phyloP scores from a whole-genome alignment of 2,329 filamentous ascomycete genomes.

The Sporothrix brasiliensis region DNA sequence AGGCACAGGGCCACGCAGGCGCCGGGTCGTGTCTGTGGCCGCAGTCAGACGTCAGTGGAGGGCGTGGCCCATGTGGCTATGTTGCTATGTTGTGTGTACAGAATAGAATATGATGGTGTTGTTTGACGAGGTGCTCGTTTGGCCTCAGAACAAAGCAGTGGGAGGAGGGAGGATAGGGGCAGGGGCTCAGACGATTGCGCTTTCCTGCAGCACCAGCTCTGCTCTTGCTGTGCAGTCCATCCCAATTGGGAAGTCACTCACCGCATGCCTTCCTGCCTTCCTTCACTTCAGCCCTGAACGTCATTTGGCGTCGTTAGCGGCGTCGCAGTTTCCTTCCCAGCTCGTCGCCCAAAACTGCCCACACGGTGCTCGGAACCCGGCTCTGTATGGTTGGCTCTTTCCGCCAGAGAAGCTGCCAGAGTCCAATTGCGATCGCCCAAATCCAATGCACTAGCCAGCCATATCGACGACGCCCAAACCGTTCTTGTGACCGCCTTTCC shows the following conservation, averaged over 20 bases:
- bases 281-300: constrained; percentile 3
- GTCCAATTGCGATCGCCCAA: constrained; percentile 16
- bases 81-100: background rate
- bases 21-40: background rate
- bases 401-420: background rate
- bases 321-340: constrained; percentile 14
- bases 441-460: constrained; percentile 16
- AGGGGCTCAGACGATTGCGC: constrained; percentile 18
- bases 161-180: background rate
- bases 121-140: too few relatives aligned
- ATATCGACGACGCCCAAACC: background rate
- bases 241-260: background rate
- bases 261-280: background rate
- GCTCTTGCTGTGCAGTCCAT: background rate
- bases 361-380: constrained; percentile 22
- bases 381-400: constrained; percentile 15
- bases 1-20: constrained; percentile 11
- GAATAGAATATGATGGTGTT: too few relatives aligned
- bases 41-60: background rate
- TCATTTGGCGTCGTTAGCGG: constrained; percentile 19
- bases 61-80: constrained; percentile 16
- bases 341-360: background rate
- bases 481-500: constrained; percentile 19
- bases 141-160: background rate
- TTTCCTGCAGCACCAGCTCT: background rate